These are phyloP conservation scores for Amanita pseudoporphyria DNA, from an alignment of 768 basidiomycete species.

Conservation along the genomic window DNA sequence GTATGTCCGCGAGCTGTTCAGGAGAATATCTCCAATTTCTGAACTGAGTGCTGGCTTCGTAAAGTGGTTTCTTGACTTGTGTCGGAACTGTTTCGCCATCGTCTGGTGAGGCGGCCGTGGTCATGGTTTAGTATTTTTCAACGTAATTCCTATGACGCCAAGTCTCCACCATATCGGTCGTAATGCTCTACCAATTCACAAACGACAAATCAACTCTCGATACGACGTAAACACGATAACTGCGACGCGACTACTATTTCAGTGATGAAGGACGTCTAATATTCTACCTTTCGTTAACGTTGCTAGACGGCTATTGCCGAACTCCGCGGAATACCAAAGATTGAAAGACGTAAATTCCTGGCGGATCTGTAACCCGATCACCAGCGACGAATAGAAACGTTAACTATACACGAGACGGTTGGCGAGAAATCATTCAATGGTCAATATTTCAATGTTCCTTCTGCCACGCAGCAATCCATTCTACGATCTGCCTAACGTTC, in stretches of 20 bases:
- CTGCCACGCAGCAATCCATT: constrained; percentile 79
- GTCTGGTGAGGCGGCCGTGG: constrained; percentile 7
- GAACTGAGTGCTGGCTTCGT: constrained; percentile 74
- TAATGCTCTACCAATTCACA: not conserved
- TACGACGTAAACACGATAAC: no score
- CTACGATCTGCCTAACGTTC: constrained; percentile 80
- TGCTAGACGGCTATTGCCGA: no score
- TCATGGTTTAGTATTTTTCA: not conserved
- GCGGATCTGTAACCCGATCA: no score
- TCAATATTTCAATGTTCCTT: constrained; percentile 28
- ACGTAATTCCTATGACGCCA: not conserved
- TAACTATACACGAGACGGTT: no score
- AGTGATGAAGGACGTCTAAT: no score
- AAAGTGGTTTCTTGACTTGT: constrained; percentile 36
- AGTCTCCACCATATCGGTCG: not conserved
- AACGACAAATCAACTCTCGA: no score
- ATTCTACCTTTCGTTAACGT: no score
- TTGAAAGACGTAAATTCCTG: no score
- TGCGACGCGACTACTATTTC: no score
- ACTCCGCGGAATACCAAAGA: no score
- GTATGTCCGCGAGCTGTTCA: constrained; percentile 47
- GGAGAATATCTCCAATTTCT: constrained; percentile 85
- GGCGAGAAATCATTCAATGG: not conserved
- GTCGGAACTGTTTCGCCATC: constrained; percentile 5
- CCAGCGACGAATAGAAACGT: not conserved